phyloP scores from a whole-genome alignment of 305 asterid species.

The Ilex paraguariensis region DNA sequence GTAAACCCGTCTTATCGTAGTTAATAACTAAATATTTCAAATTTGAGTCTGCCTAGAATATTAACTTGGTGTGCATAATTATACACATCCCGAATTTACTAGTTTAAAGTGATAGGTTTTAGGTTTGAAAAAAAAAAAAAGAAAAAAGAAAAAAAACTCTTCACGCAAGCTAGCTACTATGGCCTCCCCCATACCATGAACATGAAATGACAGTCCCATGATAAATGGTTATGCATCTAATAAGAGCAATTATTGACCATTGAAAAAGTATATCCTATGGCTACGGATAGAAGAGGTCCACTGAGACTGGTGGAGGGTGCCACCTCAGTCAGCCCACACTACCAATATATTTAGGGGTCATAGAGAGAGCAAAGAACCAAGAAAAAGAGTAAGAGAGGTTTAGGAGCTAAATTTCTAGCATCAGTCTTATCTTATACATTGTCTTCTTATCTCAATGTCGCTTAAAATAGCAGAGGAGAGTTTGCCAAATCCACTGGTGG shows the following conservation, averaged over 20 bases:
- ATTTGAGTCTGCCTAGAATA: too few species aligned
- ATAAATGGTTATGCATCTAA: slow-evolving; percentile 18
- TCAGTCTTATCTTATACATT: too few species aligned
- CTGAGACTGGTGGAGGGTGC: too few species aligned
- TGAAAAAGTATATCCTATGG: background rate
- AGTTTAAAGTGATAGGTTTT: too few species aligned
- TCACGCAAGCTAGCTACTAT: slow-evolving; percentile 27
- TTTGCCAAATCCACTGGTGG: slow-evolving; percentile 6
- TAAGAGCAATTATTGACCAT: slow-evolving; percentile 37
- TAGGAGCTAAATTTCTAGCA: too few species aligned
- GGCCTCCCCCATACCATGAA: slow-evolving; percentile 63
- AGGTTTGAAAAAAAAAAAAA: background rate
- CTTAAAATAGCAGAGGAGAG: slow-evolving; percentile 40
- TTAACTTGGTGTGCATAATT: too few species aligned
- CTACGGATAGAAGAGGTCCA: background rate
- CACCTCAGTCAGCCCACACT: too few species aligned
- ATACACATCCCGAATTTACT: too few species aligned
- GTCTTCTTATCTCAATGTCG: slow-evolving; percentile 24
- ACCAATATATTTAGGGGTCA: too few species aligned
- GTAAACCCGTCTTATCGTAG: too few species aligned
- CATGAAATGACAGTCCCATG: slow-evolving; percentile 25
- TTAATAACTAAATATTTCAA: too few species aligned
- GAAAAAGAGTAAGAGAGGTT: background rate
- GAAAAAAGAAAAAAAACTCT: background rate
- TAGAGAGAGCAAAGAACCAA: background rate